Evolutionary conservation across 768 basidiomycete species (phyloP), one percentile per base, ranked within the genome.

Genomic region (Boletus reticulatus): DNA sequence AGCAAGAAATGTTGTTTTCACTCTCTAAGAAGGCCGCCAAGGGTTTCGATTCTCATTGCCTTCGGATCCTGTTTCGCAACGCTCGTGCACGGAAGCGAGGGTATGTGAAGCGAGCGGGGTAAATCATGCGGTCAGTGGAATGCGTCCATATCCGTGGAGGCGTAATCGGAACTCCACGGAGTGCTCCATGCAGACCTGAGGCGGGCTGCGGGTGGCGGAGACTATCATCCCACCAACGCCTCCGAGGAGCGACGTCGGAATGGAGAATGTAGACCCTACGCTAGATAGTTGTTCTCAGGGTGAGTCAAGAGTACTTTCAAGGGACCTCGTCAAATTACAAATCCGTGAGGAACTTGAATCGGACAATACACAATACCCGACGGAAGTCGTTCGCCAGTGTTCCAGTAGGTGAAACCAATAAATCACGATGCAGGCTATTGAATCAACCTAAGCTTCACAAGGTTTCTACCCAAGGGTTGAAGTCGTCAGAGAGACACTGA

Each of bases 141-240:
- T 39, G n/a, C 39, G 20, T 20, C 42, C 50, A 13, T 42, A 22
- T 41, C 47, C 51, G 51, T 56, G 56, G 57, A 50, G 59, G 60
- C 29, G 29, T 47, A 7, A 46, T 50, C 60, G 66, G 61, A 61
- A 58, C 43, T 67, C 67, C 69, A 69, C 62, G 69, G 61, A 48
- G 49, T 51, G 31, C 3, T 45, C 42, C 43, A 41, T 51, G 53
- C 20, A 46, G 42, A 17, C 37, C 53, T 45, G 56, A 53, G 38
- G 46, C 9, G 20, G 20, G 36, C 43, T 49, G 54, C 43, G 38
- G 31, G 39, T 49, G 46, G 43, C 34, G 46, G 50, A 50, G 50
- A 50, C 48, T 19, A 44, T 37, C 45, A 34, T 24, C 38, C 42
- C 47, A 49, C 56, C 50, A 31, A 45, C 29, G 24, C 22, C 50